These are phyloP conservation scores for Trametes cinnabarina DNA, from an alignment of 768 basidiomycete species.

Conservation along the genomic window DNA sequence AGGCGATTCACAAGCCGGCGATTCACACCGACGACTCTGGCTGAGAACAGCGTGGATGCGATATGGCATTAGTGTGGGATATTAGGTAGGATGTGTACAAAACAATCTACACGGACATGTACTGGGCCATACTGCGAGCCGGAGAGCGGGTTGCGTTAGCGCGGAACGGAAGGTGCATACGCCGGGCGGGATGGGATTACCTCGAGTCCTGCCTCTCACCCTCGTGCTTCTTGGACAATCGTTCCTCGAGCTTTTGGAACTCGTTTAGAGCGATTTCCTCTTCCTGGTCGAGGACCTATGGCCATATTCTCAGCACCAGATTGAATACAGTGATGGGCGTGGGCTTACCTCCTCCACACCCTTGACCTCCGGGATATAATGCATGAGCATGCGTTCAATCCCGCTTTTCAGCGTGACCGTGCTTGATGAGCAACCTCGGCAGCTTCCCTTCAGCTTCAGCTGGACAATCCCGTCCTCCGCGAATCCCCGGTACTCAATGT, in stretches of 20 bases:
- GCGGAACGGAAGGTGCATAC: neutral
- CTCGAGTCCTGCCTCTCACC: slow-evolving; percentile 40
- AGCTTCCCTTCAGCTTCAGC: slow-evolving; percentile 94
- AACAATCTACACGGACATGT: slow-evolving; percentile 66
- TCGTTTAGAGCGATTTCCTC: slow-evolving; percentile 85
- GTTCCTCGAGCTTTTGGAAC: slow-evolving; percentile 81
- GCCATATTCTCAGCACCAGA: neutral
- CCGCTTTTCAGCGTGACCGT: slow-evolving; percentile 95
- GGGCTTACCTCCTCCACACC: slow-evolving; percentile 77
- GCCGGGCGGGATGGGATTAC: slow-evolving; percentile 37
- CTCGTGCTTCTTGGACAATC: slow-evolving; percentile 43
- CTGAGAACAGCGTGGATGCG: slow-evolving; percentile 1
- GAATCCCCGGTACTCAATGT: slow-evolving; percentile 94
- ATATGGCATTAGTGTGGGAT: neutral
- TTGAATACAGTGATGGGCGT: neutral
- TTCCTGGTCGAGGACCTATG: slow-evolving; percentile 84
- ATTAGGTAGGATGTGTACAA: slow-evolving; percentile 13
- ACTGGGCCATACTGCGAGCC: slow-evolving; percentile 65
- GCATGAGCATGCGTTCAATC: slow-evolving; percentile 98
- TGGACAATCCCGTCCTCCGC: slow-evolving; percentile 79
- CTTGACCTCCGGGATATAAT: slow-evolving; percentile 96
- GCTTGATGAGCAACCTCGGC: slow-evolving; percentile 91
- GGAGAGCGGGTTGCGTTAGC: slow-evolving; percentile 13
- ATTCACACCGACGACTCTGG: neutral
- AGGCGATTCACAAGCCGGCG: neutral